These are phyloP conservation scores for Daldinia childiae DNA, from an alignment of 495 filamentous ascomycete species.

Conservation along the genomic window DNA sequence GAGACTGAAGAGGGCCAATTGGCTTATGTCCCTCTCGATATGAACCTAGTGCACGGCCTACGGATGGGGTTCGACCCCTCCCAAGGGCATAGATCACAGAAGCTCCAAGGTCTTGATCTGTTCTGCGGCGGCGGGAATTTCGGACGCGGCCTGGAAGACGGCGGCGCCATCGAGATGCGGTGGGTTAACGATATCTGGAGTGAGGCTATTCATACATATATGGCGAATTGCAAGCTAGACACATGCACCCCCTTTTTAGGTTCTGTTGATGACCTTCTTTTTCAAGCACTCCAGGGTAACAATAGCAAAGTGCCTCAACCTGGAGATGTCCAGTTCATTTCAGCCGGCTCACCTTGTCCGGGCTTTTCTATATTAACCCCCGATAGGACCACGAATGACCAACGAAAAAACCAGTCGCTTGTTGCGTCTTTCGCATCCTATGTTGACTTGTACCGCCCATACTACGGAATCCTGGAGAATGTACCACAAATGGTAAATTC, in stretches of 20 bases:
- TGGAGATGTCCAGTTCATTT: conserved; percentile 73
- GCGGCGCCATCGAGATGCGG: conserved; percentile 67
- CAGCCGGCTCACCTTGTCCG: conserved; percentile 77
- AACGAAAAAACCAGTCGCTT: conserved; percentile 71
- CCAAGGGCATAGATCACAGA: conserved; percentile 12
- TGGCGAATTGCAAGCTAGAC: conserved; percentile 61
- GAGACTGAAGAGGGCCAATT: conserved; percentile 3
- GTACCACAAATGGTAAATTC: conserved; percentile 67
- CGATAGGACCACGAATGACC: conserved; percentile 54
- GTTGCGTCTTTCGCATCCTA: conserved; percentile 77
- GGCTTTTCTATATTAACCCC: conserved; percentile 72
- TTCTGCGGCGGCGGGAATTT: conserved; percentile 81
- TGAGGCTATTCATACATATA: conserved; percentile 72
- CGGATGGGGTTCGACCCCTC: conserved; percentile 66
- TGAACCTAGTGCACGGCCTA: conserved; percentile 48
- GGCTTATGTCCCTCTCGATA: conserved; percentile 39
- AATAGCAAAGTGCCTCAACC: conserved; percentile 58
- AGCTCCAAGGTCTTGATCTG: conserved; percentile 69
- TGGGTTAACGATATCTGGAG: conserved; percentile 72
- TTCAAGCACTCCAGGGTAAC: conserved; percentile 62
- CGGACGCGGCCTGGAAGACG: conserved; percentile 77
- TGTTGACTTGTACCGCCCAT: conserved; percentile 76
- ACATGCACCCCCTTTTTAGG: conserved; percentile 64
- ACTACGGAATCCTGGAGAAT: conserved; percentile 78
- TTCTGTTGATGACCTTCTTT: conserved; percentile 74